Base-by-base conservation (phyloP, 768 basidiomycete genomes). In the Serendipita sp. region DNA sequence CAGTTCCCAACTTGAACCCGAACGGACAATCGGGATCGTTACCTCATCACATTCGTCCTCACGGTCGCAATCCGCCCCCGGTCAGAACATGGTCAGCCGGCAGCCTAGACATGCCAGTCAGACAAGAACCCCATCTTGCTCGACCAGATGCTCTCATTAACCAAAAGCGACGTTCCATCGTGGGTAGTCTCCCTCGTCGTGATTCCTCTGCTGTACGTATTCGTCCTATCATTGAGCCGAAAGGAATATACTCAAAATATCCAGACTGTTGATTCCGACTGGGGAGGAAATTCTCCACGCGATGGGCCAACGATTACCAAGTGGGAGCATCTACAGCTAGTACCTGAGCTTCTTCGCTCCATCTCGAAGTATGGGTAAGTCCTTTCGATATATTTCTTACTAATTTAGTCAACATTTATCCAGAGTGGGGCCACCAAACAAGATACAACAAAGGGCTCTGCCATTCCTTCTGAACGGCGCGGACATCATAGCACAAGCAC, bases 401-500 rank as follows among this genome's bases (percentile, higher is more conserved):
- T 64, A 13, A 66, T 66, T 62, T n/a, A 37, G 5, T 7, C 30
- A 28, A 58, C 28, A 65, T 37, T 66, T 30, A 46, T 65, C 30
- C 70, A 94, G 93, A 46, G 86, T 98, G 67, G 94, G 95, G 0
- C 96, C 96, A 1, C 96, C 96, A 3, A 97, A 97, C 75, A 99
- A 99, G 78, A 96, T 99, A 68, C 96, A 98, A 75, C 92, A 95
- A 72, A 83, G 95, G 56, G 94, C 96, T 51, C 78, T 99, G 60
- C 96, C 96, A 4, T 97, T 97, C 77, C 83, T 99, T 66, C 80
- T 98, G 38, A 83, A 88, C 63, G 94, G 92, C 5, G 84, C 92
- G 44, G 96, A 99, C 70, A 97, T 98, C 71, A 98, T 99, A 70
- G 94, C 95, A 7, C 96, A 99, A 75, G 96, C 95, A 8, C 96